These are phyloP conservation scores for Monosporozyma aerobia DNA, from an alignment of 805 yeast species.

Conservation along the genomic window DNA sequence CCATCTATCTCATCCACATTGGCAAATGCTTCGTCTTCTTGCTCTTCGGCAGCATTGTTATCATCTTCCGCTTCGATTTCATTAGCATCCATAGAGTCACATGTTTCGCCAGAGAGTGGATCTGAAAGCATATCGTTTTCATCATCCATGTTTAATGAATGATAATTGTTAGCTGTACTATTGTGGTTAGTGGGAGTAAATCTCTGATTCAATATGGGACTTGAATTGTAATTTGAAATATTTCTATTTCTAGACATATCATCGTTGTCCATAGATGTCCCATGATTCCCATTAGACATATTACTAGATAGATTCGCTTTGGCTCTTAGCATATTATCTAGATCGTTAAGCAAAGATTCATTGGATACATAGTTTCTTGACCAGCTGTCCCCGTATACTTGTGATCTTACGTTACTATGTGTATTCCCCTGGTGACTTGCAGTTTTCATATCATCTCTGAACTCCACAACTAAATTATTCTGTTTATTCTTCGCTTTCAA, in stretches of 20 bases:
- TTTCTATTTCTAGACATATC: neutral
- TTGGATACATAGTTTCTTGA: slow-evolving; percentile 2
- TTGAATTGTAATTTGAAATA: neutral
- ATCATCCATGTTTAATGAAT: neutral
- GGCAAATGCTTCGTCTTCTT: slow-evolving; percentile 25
- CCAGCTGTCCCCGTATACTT: neutral
- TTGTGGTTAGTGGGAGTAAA: neutral
- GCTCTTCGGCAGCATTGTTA: slow-evolving; percentile 15
- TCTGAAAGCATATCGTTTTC: neutral
- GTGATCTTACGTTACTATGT: neutral
- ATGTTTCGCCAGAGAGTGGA: neutral
- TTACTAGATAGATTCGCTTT: slow-evolving; percentile 11
- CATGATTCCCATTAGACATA: slow-evolving; percentile 2
- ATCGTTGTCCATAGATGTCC: slow-evolving; percentile 11
- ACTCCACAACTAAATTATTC: neutral
- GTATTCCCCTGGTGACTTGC: neutral
- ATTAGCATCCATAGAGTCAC: slow-evolving; percentile 3
- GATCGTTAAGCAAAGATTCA: slow-evolving; percentile 15
- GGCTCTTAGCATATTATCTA: slow-evolving; percentile 18
- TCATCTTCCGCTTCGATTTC: slow-evolving; percentile 7
- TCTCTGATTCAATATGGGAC: neutral
- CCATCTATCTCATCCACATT: slow-evolving; percentile 33
- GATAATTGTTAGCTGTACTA: neutral
- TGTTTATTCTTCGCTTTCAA: neutral
- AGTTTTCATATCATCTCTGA: slow-evolving; percentile 1